Evolutionary conservation across 805 yeast genomes (phyloP), one percentile per base, ranked within the genome.

Genomic region (Candida schatavii): DNA sequence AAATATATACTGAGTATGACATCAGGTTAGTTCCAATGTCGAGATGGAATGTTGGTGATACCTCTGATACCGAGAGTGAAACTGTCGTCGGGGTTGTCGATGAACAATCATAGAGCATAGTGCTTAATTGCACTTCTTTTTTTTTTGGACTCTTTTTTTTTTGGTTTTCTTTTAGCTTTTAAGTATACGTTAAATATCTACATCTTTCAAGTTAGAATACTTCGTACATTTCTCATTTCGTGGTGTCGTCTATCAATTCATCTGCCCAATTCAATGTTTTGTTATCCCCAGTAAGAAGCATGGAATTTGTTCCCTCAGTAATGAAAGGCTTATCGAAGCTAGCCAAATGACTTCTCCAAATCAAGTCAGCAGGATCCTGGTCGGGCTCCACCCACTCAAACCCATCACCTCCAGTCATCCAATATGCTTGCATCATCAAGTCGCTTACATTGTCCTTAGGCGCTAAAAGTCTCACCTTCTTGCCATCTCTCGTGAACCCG

Each of bases 361-460:
- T 39, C 14, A 80, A 47, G 17, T 82, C 88, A 0, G 93, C 95
- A 0, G 96, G 96, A 55, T 88, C 96, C 55, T 84, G 85, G 56
- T 87, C 96, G 0, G 95, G 95, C 55, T 87, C 96, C 10, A 78
- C 83, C 96, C 96, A 87, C 46, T 83, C 86, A 55, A 85, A 87
- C 11, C 88, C 89, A 41, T 83, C 90, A 23, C 96, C 96, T 5
- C 88, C 86, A 32, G 84, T 74, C 56, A 86, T 79, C 96, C 96
- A 87, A 63, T 86, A 87, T 51, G 88, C 95, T 55, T 86, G 85
- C 50, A 87, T 52, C 67, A 80, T 71, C 36, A 77, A 56, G 46
- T 87, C 95, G 45, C 78, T 83, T 42, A 81, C 78, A 36, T 84
- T 80, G 50, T 78, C 78, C 54, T 60, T 68, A 11, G 64, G 59